phyloP scores from a whole-genome alignment of 140 eudicot genomes.

The Oenanthe javanica region DNA sequence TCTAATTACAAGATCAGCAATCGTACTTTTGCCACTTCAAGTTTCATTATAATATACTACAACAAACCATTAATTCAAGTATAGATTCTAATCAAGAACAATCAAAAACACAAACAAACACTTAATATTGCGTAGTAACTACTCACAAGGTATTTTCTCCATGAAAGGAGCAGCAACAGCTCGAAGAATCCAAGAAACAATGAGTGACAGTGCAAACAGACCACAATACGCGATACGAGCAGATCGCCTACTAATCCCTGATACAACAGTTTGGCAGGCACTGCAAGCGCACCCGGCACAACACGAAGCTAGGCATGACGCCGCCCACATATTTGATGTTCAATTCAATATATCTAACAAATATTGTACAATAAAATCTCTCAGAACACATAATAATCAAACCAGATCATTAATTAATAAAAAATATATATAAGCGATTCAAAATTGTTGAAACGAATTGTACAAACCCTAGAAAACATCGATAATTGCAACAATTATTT shows the following conservation, averaged over 20 bases:
- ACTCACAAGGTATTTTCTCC: constrained; percentile 93
- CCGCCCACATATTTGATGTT: constrained; percentile 80
- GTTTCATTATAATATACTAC: background rate
- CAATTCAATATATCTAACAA: constrained; percentile 21
- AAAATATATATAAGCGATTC: background rate
- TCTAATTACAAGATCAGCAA: background rate
- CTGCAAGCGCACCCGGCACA: constrained; percentile 95
- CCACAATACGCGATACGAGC: constrained; percentile 98
- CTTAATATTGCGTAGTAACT: background rate
- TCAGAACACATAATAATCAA: background rate
- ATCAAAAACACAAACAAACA: background rate
- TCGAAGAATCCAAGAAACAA: constrained; percentile 92
- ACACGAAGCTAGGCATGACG: constrained; percentile 96
- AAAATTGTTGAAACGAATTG: background rate
- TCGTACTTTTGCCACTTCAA: background rate
- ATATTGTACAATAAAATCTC: background rate
- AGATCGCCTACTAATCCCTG: constrained; percentile 83
- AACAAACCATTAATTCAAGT: background rate
- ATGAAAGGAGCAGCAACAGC: constrained; percentile 95
- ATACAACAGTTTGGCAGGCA: constrained; percentile 81
- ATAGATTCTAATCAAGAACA: background rate
- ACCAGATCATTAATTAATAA: background rate
- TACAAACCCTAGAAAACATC: background rate
- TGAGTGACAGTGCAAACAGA: constrained; percentile 75
- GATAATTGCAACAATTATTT: background rate